Evolutionary conservation across 1,139 yeast species (phyloP).

Genomic region (Debaryomycetaceae sp.): DNA sequence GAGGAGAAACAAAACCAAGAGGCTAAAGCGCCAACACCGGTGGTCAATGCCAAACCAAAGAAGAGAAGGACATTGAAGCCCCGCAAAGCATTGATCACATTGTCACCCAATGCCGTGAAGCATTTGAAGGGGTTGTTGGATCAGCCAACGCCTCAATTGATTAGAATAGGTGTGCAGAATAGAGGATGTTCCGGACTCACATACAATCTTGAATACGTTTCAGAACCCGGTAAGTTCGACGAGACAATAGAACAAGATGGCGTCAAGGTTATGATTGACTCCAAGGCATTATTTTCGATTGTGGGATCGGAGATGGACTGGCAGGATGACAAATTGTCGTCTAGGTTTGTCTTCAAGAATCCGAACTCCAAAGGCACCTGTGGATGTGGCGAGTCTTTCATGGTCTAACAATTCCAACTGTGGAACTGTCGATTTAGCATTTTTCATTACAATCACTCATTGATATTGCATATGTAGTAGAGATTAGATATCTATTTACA

Average conservation of each 20-base stretch:
- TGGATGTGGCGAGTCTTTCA: constrained; percentile 97
- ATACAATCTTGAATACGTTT: constrained; percentile 86
- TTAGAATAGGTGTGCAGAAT: constrained; percentile 90
- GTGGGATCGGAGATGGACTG: constrained; percentile 99
- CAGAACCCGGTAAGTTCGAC: constrained; percentile 87
- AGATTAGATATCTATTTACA: neutral
- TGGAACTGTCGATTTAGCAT: neutral
- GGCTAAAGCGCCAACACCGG: constrained; percentile 2
- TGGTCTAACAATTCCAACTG: constrained; percentile 53
- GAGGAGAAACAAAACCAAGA: constrained; percentile 2
- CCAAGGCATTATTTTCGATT: constrained; percentile 90
- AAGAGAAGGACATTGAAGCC: constrained; percentile 75
- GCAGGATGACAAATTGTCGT: constrained; percentile 87
- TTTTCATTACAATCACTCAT: neutral
- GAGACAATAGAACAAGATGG: constrained; percentile 92
- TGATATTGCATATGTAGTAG: neutral
- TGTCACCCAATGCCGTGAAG: constrained; percentile 67
- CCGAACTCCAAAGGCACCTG: constrained; percentile 97
- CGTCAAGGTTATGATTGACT: constrained; percentile 86
- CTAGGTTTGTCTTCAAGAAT: constrained; percentile 86
- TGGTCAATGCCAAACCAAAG: constrained; percentile 21
- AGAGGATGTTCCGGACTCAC: constrained; percentile 96
- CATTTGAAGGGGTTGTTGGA: constrained; percentile 67
- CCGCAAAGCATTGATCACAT: constrained; percentile 77
- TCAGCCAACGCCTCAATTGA: constrained; percentile 84